Percentiles rank a stretch among this genome's conserved stretches.
These are phyloP conservation scores for Agapanthus africanus DNA, from an alignment of 106 monocot genomes.

Conservation along the genomic window DNA sequence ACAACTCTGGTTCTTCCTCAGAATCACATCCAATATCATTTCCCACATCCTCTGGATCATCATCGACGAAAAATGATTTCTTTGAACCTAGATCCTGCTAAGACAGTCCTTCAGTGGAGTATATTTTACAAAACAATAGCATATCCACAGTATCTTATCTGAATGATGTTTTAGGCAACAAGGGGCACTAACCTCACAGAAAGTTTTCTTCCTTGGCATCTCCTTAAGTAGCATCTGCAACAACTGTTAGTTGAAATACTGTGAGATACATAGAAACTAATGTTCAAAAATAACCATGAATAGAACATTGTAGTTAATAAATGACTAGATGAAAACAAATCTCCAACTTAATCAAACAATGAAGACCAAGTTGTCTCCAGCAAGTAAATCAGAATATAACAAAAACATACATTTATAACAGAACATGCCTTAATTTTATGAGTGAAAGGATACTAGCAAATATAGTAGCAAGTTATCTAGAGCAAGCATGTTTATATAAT, in stretches of 20 bases:
- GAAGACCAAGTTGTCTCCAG: background rate
- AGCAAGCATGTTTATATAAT: no score
- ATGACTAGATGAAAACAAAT: background rate
- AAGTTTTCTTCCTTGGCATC: conserved; percentile 2
- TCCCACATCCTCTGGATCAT: conserved; percentile 7
- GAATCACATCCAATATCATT: conserved; percentile 17
- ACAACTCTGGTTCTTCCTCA: conserved; percentile 27
- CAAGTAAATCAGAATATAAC: background rate
- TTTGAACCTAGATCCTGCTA: conserved; percentile 12
- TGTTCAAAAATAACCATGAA: background rate
- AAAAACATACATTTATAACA: background rate
- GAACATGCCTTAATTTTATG: background rate
- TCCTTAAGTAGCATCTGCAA: conserved; percentile 7
- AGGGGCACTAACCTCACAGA: conserved; percentile 6
- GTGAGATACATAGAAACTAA: background rate
- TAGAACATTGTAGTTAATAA: background rate
- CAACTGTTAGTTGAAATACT: background rate
- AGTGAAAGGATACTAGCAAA: background rate
- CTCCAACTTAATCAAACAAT: background rate
- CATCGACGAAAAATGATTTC: conserved; percentile 18
- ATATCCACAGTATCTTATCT: background rate
- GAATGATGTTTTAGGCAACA: background rate
- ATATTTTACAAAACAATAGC: background rate
- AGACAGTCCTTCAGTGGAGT: background rate
- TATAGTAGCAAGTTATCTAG: no score